Conservation (phyloP, 2,329 filamentous ascomycete genomes). For the Canariomyces notabilis region DNA sequence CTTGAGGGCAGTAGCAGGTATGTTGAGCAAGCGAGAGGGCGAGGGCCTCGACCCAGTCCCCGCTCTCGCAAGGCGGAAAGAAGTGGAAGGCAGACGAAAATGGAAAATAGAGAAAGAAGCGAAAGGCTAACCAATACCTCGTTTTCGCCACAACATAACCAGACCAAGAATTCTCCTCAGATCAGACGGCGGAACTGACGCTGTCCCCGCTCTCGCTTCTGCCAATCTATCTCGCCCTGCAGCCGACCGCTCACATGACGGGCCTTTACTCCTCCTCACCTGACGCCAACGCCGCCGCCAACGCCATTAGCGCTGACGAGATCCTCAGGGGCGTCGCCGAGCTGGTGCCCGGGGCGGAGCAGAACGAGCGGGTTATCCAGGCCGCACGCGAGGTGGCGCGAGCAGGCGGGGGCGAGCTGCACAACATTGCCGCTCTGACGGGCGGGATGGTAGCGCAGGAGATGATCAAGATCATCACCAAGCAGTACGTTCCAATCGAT, state of each 20-base stretch:
- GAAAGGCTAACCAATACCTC: constrained; percentile 24
- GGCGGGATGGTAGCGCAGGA: constrained; percentile 97
- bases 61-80: neutral
- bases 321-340: constrained; percentile 46
- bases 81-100: neutral
- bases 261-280: constrained; percentile 39
- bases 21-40: constrained; percentile 25
- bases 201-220: constrained; percentile 55
- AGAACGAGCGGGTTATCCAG: constrained; percentile 46
- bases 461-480: constrained; percentile 81
- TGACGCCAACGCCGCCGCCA: constrained; percentile 39
- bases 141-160: constrained; percentile 23
- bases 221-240: constrained; percentile 64
- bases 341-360: constrained; percentile 42
- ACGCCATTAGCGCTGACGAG: too few relatives aligned
- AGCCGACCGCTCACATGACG: constrained; percentile 44
- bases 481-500: constrained; percentile 67
- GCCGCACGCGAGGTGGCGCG: constrained; percentile 65
- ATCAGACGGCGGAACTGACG: constrained; percentile 46
- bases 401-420: constrained; percentile 77
- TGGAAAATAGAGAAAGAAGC: constrained; percentile 4
- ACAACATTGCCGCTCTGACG: constrained; percentile 82
- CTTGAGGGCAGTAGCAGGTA: constrained; percentile 52
- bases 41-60: constrained; percentile 3
- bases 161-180: constrained; percentile 52